A percentile compares a stretch with the other conserved stretches of the same genome.
Conservation (phyloP, 805 yeast species). For the Kodamaea lidongshanica region DNA sequence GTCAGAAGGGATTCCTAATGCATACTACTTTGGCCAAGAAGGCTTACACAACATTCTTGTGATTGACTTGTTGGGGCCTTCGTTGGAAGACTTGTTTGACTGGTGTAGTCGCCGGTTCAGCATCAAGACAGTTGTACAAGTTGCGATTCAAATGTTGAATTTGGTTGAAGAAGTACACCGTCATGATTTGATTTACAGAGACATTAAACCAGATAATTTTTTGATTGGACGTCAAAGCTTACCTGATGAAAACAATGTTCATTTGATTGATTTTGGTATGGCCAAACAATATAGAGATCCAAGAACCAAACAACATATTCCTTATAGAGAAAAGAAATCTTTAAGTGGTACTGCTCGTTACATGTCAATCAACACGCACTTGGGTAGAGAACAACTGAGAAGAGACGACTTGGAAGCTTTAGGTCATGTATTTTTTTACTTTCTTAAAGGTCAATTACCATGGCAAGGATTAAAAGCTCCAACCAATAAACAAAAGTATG, state of each 20-base stretch:
- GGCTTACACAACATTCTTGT: conserved; percentile 74
- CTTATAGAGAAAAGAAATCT: conserved; percentile 74
- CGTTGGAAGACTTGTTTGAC: conserved; percentile 76
- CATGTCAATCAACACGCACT: conserved; percentile 84
- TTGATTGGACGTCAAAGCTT: conserved; percentile 59
- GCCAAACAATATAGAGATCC: conserved; percentile 82
- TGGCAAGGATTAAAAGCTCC: conserved; percentile 92
- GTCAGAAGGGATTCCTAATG: conserved; percentile 71
- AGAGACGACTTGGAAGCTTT: conserved; percentile 77
- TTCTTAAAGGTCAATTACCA: conserved; percentile 71
- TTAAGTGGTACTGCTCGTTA: conserved; percentile 81
- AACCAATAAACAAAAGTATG: conserved; percentile 76
- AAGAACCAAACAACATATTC: conserved; percentile 71
- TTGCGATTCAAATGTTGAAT: conserved; percentile 73
- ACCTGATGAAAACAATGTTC: conserved; percentile 60
- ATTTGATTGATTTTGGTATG: conserved; percentile 81
- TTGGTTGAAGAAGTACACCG: conserved; percentile 70
- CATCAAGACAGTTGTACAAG: conserved; percentile 64
- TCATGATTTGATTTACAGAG: conserved; percentile 71
- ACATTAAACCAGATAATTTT: conserved; percentile 80
- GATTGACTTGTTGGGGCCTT: conserved; percentile 73
- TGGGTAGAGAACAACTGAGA: conserved; percentile 78
- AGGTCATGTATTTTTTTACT: conserved; percentile 79
- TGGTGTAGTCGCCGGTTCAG: conserved; percentile 80
- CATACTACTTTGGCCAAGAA: conserved; percentile 80